Evolutionary conservation across 805 yeast genomes (phyloP).

Genomic region (Suhomyces xylopsoci): DNA sequence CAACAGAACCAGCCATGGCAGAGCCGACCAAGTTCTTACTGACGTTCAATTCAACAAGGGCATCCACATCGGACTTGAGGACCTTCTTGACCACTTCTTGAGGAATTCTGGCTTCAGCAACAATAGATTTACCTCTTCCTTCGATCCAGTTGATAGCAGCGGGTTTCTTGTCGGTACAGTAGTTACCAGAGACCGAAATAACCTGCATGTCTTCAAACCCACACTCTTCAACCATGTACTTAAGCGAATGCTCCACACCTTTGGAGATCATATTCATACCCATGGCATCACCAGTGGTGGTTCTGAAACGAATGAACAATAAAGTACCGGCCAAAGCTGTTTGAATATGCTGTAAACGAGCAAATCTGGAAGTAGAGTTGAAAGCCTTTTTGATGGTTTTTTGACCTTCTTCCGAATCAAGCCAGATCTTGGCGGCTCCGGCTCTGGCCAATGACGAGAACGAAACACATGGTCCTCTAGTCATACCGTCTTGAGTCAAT

Average conservation of each 20-base stretch:
- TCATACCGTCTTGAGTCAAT: constrained; percentile 95
- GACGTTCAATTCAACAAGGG: constrained; percentile 84
- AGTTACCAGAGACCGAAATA: constrained; percentile 93
- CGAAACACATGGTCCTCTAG: constrained; percentile 97
- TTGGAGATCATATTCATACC: constrained; percentile 99
- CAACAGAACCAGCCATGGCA: constrained; percentile 97
- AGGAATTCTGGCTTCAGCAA: constrained; percentile 92
- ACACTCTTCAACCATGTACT: constrained; percentile 78
- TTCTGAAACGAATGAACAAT: constrained; percentile 86
- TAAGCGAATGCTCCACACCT: constrained; percentile 88
- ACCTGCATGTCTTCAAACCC: constrained; percentile 95
- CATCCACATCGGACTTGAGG: constrained; percentile 87
- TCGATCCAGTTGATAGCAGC: constrained; percentile 99
- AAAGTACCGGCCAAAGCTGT: constrained; percentile 93
- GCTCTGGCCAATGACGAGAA: constrained; percentile 82
- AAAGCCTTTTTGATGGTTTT: constrained; percentile 78
- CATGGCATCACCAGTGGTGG: constrained; percentile 99
- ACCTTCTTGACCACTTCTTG: constrained; percentile 75
- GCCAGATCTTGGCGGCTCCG: constrained; percentile 93
- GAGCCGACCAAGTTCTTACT: constrained; percentile 91
- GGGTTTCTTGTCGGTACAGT: constrained; percentile 96
- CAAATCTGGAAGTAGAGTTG: constrained; percentile 96
- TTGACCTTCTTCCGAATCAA: constrained; percentile 94
- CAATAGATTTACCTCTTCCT: constrained; percentile 97
- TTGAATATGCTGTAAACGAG: constrained; percentile 84